Percentiles rank a stretch among this genome's conserved stretches.
These are phyloP conservation scores for Coemansia umbellata DNA, from an alignment of 192 early-diverging fungal species.

Conservation along the genomic window DNA sequence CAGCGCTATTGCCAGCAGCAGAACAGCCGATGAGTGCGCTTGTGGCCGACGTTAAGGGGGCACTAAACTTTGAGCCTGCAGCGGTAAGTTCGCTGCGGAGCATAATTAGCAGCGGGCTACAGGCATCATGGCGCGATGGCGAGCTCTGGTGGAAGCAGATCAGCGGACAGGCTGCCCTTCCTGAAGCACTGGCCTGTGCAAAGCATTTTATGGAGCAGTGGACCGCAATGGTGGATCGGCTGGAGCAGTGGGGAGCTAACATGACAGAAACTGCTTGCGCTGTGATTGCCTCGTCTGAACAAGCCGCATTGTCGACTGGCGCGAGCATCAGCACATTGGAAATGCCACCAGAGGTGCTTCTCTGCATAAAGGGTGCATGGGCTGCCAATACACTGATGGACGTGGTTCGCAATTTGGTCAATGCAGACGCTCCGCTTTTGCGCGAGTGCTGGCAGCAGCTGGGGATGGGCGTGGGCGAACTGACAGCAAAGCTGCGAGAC, in stretches of 20 bases:
- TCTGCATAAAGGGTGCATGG: slow-evolving; percentile 37
- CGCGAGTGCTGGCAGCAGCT: slow-evolving; percentile 29
- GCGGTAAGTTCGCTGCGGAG: slow-evolving; percentile 7
- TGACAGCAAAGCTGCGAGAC: slow-evolving; percentile 7
- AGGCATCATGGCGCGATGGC: slow-evolving; percentile 23
- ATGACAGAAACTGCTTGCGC: background rate
- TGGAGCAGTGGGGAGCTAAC: slow-evolving; percentile 16
- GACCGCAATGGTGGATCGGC: slow-evolving; percentile 5
- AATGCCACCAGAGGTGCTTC: slow-evolving; percentile 8
- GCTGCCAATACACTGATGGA: slow-evolving; percentile 7
- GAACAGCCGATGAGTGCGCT: background rate
- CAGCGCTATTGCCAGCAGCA: background rate
- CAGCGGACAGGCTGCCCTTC: slow-evolving; percentile 17
- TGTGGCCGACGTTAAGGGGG: slow-evolving; percentile 1
- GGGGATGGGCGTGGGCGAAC: background rate
- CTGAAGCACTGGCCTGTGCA: slow-evolving; percentile 18
- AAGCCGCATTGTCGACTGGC: background rate
- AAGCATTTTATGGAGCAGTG: slow-evolving; percentile 21
- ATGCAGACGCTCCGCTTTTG: slow-evolving; percentile 4
- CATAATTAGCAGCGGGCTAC: slow-evolving; percentile 5
- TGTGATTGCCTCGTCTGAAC: background rate
- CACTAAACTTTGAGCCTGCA: slow-evolving; percentile 19
- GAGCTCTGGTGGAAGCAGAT: slow-evolving; percentile 47
- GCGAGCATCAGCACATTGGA: background rate
- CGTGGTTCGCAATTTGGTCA: background rate